Conservation (phyloP, 495 filamentous ascomycete genomes). For the Hyphodiscus hymeniophilus region DNA sequence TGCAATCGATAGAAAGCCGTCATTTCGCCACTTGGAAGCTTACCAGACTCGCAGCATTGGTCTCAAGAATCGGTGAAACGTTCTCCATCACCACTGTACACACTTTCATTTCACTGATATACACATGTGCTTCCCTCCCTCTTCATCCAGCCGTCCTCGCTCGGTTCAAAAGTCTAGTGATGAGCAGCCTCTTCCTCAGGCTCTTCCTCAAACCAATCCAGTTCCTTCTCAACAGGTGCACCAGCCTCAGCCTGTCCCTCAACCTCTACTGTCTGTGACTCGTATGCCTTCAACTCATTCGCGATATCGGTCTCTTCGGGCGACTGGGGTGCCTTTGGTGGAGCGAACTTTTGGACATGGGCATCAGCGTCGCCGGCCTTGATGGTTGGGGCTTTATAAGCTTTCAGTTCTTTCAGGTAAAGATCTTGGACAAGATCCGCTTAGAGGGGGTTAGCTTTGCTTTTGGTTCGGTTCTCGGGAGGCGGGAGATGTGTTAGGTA, state of each 20-base stretch:
- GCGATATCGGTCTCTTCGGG: slow-evolving; percentile 91
- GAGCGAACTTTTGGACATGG: slow-evolving; percentile 80
- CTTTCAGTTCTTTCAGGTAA: slow-evolving; percentile 88
- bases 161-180: slow-evolving; percentile 14
- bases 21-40: too few relatives aligned
- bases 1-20: too few relatives aligned
- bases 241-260: slow-evolving; percentile 69
- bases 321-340: slow-evolving; percentile 70
- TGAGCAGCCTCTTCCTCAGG: slow-evolving; percentile 32
- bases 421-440: slow-evolving; percentile 95
- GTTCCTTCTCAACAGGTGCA: slow-evolving; percentile 40
- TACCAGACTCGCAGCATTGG: too few relatives aligned
- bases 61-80: not conserved
- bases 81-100: slow-evolving; percentile 7
- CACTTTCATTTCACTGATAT: slow-evolving; percentile 3
- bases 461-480: slow-evolving; percentile 10
- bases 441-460: slow-evolving; percentile 27
- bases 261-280: slow-evolving; percentile 84
- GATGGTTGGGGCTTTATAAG: slow-evolving; percentile 78
- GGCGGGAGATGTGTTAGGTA: not conserved
- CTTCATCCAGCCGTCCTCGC: not conserved
- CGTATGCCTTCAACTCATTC: slow-evolving; percentile 84
- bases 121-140: not conserved
- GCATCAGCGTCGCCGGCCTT: slow-evolving; percentile 83
- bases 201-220: slow-evolving; percentile 68